These are phyloP conservation scores for Macadamia tetraphylla DNA, from an alignment of 164 flowering plant genomes.

Conservation along the genomic window DNA sequence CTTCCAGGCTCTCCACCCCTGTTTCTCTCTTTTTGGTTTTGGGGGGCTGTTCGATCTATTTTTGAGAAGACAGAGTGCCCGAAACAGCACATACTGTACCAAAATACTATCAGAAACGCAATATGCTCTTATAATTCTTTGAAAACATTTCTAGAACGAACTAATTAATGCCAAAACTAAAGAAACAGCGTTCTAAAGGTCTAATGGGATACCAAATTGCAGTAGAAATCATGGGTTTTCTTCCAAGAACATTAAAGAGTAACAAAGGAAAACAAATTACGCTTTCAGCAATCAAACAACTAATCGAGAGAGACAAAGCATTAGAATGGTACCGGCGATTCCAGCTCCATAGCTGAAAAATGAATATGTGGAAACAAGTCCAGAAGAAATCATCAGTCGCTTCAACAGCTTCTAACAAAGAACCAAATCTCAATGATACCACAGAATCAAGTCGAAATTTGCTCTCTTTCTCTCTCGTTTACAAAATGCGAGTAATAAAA, in stretches of 20 bases:
- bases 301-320: background rate
- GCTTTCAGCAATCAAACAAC: background rate
- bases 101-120: no score
- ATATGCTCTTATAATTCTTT: no score
- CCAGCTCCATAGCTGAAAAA: conserved; percentile 60
- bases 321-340: conserved; percentile 42
- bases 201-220: background rate
- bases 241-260: background rate
- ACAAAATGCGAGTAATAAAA: no score
- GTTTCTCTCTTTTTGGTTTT: no score
- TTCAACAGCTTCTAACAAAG: background rate
- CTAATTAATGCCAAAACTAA: background rate
- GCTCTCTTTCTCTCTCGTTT: background rate
- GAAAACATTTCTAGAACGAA: no score
- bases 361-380: conserved; percentile 7
- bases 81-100: no score
- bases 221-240: background rate
- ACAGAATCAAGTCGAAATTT: background rate
- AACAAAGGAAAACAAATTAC: no score
- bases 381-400: conserved; percentile 14
- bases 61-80: no score
- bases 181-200: background rate
- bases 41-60: no score
- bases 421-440: background rate
- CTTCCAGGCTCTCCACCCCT: no score